Percentiles rank a stretch among this genome's conserved stretches.
phyloP scores from a whole-genome alignment of 345 rosid species.

The Psidium friedrichsthalianum region DNA sequence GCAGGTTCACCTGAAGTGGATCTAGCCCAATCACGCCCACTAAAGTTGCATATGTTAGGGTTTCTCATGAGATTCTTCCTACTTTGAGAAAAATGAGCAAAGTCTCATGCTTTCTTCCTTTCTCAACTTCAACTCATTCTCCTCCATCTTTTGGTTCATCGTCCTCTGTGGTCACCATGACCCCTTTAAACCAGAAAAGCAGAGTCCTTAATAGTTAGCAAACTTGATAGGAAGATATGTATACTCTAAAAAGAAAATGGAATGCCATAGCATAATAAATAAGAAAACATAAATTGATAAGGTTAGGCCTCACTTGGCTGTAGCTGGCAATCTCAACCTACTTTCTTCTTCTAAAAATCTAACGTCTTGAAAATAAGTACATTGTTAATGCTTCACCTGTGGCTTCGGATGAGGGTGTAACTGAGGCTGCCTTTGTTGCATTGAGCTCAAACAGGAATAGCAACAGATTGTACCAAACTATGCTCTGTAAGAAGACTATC shows the following conservation, averaged over 20 bases:
- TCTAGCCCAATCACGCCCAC: conserved; percentile 71
- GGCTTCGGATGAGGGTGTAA: conserved; percentile 23
- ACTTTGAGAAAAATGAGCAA: conserved; percentile 42
- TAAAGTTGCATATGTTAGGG: conserved; percentile 76
- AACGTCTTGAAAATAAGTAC: neutral
- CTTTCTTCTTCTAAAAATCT: neutral
- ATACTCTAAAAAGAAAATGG: neutral
- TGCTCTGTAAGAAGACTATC: conserved; percentile 70
- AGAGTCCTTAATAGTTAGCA: neutral
- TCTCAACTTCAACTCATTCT: conserved; percentile 20
- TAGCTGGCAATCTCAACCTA: neutral
- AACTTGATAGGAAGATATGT: neutral
- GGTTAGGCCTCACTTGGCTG: conserved; percentile 9
- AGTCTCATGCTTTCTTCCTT: conserved; percentile 27
- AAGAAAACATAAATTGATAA: neutral
- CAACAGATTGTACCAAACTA: conserved; percentile 72
- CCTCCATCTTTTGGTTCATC: conserved; percentile 37
- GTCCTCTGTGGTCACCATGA: conserved; percentile 27
- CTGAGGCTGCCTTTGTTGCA: conserved; percentile 29
- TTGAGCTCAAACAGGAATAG: conserved; percentile 68
- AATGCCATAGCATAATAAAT: neutral
- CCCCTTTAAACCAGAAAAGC: conserved; percentile 5
- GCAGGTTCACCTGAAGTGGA: conserved; percentile 55
- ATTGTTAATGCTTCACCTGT: conserved; percentile 24
- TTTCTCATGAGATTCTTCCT: conserved; percentile 53